Evolutionary conservation across 2,329 filamentous ascomycete genomes (phyloP).

Genomic region (Penicillium sp.): DNA sequence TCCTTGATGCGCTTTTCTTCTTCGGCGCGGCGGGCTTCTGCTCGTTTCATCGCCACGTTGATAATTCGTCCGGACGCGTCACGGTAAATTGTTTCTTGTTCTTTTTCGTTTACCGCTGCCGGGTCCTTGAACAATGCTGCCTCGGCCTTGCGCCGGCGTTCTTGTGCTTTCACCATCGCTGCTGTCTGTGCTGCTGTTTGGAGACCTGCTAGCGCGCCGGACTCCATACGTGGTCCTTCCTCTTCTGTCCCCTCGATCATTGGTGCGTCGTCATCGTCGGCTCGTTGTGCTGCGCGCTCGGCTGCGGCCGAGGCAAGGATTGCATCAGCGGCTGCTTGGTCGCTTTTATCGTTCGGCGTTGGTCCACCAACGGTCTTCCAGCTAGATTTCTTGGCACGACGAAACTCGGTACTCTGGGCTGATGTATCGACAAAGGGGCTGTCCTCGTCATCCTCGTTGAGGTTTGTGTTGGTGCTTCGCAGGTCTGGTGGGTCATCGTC

Average conservation of each 20-base stretch:
- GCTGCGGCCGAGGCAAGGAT: conserved; percentile 72
- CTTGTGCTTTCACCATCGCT: conserved; percentile 65
- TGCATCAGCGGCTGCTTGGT: conserved; percentile 70
- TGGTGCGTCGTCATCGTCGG: conserved; percentile 51
- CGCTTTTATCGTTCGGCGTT: conserved; percentile 9
- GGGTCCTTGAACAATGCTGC: conserved; percentile 44
- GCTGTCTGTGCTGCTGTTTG: conserved; percentile 80
- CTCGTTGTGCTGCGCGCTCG: conserved; percentile 58
- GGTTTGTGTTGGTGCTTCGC: conserved; percentile 27
- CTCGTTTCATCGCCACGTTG: conserved; percentile 86
- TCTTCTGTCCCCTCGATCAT: conserved; percentile 43
- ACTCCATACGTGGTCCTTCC: conserved; percentile 68
- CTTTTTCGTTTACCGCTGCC: conserved; percentile 41
- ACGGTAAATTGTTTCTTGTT: conserved; percentile 86
- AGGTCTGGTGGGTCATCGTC: conserved; percentile 43
- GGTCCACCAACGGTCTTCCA: conserved; percentile 71
- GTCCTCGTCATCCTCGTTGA: conserved; percentile 38
- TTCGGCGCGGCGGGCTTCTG: conserved; percentile 77
- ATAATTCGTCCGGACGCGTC: conserved; percentile 94
- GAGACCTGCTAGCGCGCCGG: conserved; percentile 81
- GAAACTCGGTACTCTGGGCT: conserved; percentile 53
- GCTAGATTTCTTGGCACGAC: conserved; percentile 71
- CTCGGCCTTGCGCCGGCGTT: conserved; percentile 52
- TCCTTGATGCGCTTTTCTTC: conserved; percentile 68
- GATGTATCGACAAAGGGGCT: conserved; percentile 31